A percentile compares a stretch with the other conserved stretches of the same genome.
Conservation (phyloP, 2,329 filamentous ascomycete genomes). For the Cercospora brassicicola region DNA sequence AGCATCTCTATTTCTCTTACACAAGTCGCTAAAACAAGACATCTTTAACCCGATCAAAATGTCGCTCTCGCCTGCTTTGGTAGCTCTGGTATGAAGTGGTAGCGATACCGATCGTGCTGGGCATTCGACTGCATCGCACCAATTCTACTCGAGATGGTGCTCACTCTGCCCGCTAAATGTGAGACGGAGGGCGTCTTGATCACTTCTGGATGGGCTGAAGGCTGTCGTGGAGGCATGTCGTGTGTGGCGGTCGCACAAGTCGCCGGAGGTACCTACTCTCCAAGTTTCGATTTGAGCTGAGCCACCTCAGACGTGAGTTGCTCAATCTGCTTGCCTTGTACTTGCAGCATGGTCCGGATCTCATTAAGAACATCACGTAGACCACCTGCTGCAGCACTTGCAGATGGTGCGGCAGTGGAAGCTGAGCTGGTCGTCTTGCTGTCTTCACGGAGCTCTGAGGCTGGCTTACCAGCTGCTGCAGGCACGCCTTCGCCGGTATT, state of each 20-base stretch:
- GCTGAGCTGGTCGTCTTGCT: conserved; percentile 20
- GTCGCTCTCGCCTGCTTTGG: conserved; percentile 3
- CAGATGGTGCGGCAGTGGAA: conserved; percentile 36
- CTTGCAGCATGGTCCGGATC: conserved; percentile 74
- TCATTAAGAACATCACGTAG: conserved; percentile 68
- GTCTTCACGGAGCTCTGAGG: conserved; percentile 36
- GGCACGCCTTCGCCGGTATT: conserved; percentile 23
- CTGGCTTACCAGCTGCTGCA: conserved; percentile 24
- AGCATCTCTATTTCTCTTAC: conserved; percentile 10
- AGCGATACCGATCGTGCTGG: conserved; percentile 7
- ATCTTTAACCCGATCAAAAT: neutral
- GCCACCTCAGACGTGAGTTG: conserved; percentile 81
- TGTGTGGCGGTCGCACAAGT: conserved; percentile 1
- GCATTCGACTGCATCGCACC: neutral
- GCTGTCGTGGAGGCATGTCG: neutral
- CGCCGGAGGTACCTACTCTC: conserved; percentile 25
- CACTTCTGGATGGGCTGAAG: conserved; percentile 6
- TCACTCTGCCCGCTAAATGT: conserved; percentile 11
- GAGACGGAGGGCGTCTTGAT: conserved; percentile 13
- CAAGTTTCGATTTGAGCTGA: conserved; percentile 66
- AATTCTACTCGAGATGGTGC: conserved; percentile 10
- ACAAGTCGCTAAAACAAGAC: conserved; percentile 1
- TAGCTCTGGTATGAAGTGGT: conserved; percentile 19
- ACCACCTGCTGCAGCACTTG: conserved; percentile 50
- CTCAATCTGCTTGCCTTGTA: conserved; percentile 74